Evolutionary conservation across 768 basidiomycete species (phyloP).

Genomic region (Inosperma sp.): DNA sequence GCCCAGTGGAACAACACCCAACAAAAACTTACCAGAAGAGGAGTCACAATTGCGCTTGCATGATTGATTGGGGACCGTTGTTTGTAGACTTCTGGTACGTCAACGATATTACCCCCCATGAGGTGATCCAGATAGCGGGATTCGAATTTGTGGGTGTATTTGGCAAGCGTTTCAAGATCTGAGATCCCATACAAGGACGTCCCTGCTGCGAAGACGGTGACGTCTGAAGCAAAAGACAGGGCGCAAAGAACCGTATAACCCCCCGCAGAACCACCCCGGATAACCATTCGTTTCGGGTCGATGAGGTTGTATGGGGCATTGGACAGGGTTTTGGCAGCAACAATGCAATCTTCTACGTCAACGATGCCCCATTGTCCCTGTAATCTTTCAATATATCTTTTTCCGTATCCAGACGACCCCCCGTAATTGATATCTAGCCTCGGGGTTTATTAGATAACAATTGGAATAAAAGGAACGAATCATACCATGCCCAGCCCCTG

Average conservation of each 20-base stretch:
- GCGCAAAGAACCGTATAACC: constrained; percentile 63
- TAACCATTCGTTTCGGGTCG: constrained; percentile 58
- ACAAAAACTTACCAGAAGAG: constrained; percentile 50
- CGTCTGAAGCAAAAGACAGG: constrained; percentile 30
- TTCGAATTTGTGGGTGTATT: constrained; percentile 73
- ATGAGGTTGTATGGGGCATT: constrained; percentile 45
- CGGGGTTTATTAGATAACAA: background rate
- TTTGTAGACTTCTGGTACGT: constrained; percentile 54
- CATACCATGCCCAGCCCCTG: constrained; percentile 69
- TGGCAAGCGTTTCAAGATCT: constrained; percentile 50
- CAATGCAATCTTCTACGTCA: constrained; percentile 64
- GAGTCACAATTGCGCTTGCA: constrained; percentile 56
- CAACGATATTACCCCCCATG: constrained; percentile 52
- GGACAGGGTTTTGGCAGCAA: constrained; percentile 49
- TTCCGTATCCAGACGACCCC: constrained; percentile 71
- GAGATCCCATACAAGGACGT: constrained; percentile 67
- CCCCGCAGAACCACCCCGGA: constrained; percentile 71
- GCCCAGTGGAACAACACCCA: background rate
- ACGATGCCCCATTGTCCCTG: constrained; percentile 67
- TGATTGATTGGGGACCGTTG: constrained; percentile 60
- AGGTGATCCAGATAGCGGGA: constrained; percentile 54
- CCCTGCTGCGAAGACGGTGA: constrained; percentile 55
- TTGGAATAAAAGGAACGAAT: background rate
- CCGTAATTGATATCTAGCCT: constrained; percentile 77
- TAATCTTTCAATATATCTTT: constrained; percentile 60